Conservation (phyloP, 768 basidiomycete genomes). For the Collybia sordida region DNA sequence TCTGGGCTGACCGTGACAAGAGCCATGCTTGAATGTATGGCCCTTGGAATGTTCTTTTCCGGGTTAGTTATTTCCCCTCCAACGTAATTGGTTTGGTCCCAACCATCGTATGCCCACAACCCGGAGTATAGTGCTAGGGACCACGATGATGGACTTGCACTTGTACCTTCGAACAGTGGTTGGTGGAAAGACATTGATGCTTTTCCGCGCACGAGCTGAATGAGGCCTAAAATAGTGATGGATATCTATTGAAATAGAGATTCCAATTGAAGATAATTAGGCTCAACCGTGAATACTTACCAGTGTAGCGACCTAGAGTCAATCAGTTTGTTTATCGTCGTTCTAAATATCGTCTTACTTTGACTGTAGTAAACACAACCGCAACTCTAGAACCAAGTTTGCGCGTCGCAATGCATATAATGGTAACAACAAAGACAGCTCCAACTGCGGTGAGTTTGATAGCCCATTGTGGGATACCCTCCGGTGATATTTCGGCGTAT, state of each 20-base stretch:
- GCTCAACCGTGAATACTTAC: conserved; percentile 36
- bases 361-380: conserved; percentile 85
- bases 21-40: conserved; percentile 89
- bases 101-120: conserved; percentile 95
- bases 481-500: conserved; percentile 68
- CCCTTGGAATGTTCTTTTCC: conserved; percentile 82
- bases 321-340: background rate
- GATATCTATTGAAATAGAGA: conserved; percentile 43
- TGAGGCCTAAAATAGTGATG: conserved; percentile 75
- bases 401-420: conserved; percentile 77
- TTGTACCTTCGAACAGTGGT: conserved; percentile 73
- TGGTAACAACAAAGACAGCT: conserved; percentile 69
- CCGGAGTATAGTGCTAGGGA: conserved; percentile 95
- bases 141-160: conserved; percentile 78
- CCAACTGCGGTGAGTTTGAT: conserved; percentile 82
- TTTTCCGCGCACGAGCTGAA: conserved; percentile 72
- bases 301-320: conserved; percentile 57
- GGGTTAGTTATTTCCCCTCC: conserved; percentile 85
- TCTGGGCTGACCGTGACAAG: conserved; percentile 58
- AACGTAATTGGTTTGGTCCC: conserved; percentile 92
- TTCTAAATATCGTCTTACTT: conserved; percentile 43
- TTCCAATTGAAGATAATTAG: conserved; percentile 12
- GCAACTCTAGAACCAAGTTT: conserved; percentile 80
- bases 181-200: conserved; percentile 66
- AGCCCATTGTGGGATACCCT: conserved; percentile 85